These are phyloP conservation scores for Cinnamomum micranthum DNA, from an alignment of 164 flowering plant genomes.

Conservation along the genomic window DNA sequence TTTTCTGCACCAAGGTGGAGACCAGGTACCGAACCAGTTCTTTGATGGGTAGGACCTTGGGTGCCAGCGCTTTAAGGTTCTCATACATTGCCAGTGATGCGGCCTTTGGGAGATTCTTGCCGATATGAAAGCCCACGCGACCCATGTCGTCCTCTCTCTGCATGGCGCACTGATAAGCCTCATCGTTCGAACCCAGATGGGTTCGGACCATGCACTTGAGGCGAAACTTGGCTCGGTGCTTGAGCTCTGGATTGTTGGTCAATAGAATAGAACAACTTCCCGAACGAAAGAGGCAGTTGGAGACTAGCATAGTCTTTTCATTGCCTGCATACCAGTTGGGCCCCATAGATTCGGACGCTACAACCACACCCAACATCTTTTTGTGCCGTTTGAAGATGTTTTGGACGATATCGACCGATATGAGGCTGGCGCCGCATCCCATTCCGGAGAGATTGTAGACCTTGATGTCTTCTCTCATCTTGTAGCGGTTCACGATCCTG, in stretches of 20 bases:
- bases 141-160: conserved; percentile 12
- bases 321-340: conserved; percentile 13
- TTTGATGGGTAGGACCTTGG: conserved; percentile 39
- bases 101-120: conserved; percentile 40
- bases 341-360: conserved; percentile 8
- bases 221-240: conserved; percentile 4
- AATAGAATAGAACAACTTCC: conserved; percentile 16
- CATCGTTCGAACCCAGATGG: conserved; percentile 12
- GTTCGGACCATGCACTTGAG: conserved; percentile 13
- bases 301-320: conserved; percentile 10
- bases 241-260: conserved; percentile 4
- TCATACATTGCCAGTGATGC: conserved; percentile 43
- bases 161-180: conserved; percentile 11
- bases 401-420: conserved; percentile 8
- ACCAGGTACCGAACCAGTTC: conserved; percentile 39
- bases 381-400: conserved; percentile 6
- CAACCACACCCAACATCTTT: conserved; percentile 6
- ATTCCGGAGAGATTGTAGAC: conserved; percentile 9
- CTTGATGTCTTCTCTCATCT: conserved; percentile 24
- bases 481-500: conserved; percentile 54
- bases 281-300: conserved; percentile 15
- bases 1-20: not conserved
- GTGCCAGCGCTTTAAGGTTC: conserved; percentile 38
- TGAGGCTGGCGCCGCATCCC: conserved; percentile 17
- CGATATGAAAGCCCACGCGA: conserved; percentile 3